A percentile compares a stretch with the other conserved stretches of the same genome.
These are phyloP conservation scores for Dendrobium huoshanense DNA, from an alignment of 106 monocot genomes.

Conservation along the genomic window DNA sequence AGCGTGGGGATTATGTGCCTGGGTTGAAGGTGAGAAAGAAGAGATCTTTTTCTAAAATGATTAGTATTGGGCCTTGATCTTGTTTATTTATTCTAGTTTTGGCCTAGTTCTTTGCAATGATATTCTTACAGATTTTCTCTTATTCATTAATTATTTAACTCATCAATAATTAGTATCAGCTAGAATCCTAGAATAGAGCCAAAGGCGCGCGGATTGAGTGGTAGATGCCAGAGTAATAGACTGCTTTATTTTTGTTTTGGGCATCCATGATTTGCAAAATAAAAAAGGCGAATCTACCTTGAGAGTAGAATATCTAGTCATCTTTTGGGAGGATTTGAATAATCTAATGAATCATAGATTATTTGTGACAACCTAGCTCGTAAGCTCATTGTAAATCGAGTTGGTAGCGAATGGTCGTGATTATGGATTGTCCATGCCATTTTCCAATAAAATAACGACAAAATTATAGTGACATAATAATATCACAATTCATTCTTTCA, in stretches of 20 bases:
- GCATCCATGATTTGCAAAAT: background rate
- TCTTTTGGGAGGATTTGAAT: no score
- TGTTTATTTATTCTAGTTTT: background rate
- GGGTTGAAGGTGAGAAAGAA: conserved; percentile 61
- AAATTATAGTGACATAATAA: no score
- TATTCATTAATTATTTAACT: background rate
- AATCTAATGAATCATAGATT: no score
- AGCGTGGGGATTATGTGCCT: conserved; percentile 89
- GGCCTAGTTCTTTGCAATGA: background rate
- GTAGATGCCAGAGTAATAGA: no score
- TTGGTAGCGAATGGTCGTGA: no score
- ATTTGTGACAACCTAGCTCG: no score
- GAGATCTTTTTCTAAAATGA: background rate
- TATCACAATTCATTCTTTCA: no score
- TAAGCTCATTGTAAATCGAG: no score
- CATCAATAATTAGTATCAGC: background rate
- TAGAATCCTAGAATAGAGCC: background rate
- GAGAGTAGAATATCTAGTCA: background rate
- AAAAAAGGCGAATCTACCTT: background rate
- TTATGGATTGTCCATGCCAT: no score
- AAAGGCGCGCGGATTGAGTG: background rate
- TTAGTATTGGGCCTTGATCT: background rate
- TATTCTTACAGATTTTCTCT: background rate
- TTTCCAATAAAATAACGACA: no score
- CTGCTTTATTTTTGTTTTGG: no score